Percentiles rank a stretch among this genome's conserved stretches.
These are phyloP conservation scores for Fabrea salina DNA, from an alignment of 169 alveolate species.

Conservation along the genomic window DNA sequence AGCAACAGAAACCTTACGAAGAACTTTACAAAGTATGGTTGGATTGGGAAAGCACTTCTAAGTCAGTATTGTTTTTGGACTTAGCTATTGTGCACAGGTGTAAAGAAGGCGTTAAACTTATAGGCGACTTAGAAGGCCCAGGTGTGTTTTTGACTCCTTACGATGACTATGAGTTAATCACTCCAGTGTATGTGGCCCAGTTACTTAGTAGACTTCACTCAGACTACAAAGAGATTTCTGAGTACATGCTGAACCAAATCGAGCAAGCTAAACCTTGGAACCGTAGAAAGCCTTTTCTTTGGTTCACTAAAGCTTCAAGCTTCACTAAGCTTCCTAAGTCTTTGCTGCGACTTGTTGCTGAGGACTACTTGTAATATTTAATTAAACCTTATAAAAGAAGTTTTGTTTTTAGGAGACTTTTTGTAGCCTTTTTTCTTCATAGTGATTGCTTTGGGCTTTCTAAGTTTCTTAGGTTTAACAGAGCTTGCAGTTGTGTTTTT, in stretches of 20 bases:
- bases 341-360: background rate
- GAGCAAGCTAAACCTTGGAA: background rate
- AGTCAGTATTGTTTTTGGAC: background rate
- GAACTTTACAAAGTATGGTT: background rate
- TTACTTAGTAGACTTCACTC: background rate
- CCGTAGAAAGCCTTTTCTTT: background rate
- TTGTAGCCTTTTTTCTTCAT: too few species aligned
- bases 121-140: conserved; percentile 18
- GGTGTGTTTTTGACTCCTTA: background rate
- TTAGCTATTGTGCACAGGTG: conserved; percentile 22
- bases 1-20: background rate
- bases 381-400: too few species aligned
- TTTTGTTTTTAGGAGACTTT: too few species aligned
- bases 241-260: background rate
- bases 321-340: background rate
- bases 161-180: conserved; percentile 2
- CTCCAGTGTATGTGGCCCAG: conserved; percentile 16
- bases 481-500: too few species aligned
- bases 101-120: conserved; percentile 14
- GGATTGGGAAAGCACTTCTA: background rate
- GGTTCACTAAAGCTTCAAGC: background rate
- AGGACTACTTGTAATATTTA: background rate
- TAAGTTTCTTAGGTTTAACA: too few species aligned
- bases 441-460: too few species aligned
- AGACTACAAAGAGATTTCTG: background rate